Evolutionary conservation across 768 basidiomycete genomes (phyloP), one percentile per base, ranked within the genome.

Genomic region (Mycena metata): DNA sequence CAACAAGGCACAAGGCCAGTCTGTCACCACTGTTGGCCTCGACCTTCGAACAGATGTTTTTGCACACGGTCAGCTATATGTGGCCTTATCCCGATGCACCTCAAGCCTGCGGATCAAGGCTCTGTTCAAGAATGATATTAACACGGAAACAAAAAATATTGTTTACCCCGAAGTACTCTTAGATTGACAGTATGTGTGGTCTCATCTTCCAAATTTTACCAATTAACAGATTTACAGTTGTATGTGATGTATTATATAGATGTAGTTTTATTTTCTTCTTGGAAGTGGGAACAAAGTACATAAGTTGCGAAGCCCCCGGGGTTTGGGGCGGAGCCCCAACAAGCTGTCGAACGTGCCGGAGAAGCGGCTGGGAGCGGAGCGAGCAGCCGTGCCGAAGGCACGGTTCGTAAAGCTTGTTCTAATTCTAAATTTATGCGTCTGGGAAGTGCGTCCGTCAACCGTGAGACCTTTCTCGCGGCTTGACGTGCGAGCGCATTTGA

Each of bases 1-100:
- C 67, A 85, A 85, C 69, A 83, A 83, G 64, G 67, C 83, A 6
- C 83, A 86, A 75, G 85, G 85, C 6, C 58, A 60, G 21, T 60
- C 58, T 19, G 45, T 60, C 16, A 5, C 6, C 8, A 13, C 33
- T 49, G n/a, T 60, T 46, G 58, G 58, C 2, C 21, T 60, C 6
- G 43, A 60, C n/a, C 46, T 60, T 33, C 26, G 43, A 5, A 15
- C 11, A 6, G 24, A 33, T 30, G 45, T 60, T 10, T 60, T 60
- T 35, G 26, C 58, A 5, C 58, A 60, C 39, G 58, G 58, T 10
- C 58, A 60, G 21, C 58, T 60, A 5, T 60, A 60, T 36, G 58
- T 60, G 6, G 58, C 58, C 30, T 17, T 60, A 3, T 60, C 58
- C 9, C 11, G 58, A 35, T 58, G 41, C 19, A 58, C 57, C 17